Evolutionary conservation across 495 filamentous ascomycete species (phyloP).

Genomic region (Podospora tetraspora): DNA sequence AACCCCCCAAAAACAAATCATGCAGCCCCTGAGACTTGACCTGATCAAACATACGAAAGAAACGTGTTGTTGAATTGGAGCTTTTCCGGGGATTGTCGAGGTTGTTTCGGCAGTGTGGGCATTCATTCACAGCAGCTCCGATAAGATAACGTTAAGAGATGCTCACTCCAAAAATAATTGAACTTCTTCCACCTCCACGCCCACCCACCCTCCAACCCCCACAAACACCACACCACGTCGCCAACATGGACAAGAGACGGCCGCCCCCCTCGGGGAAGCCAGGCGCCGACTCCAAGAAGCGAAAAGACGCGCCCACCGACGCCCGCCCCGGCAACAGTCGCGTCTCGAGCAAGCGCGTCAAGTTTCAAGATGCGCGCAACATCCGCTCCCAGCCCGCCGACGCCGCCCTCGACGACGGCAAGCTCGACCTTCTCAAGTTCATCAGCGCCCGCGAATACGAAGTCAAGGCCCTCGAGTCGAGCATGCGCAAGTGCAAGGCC

Average conservation of each 20-base stretch:
- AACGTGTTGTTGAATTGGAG: neutral
- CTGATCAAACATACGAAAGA: neutral
- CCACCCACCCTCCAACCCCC: neutral
- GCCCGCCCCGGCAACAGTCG: constrained; percentile 3
- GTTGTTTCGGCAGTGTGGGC: neutral
- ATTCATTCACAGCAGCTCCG: neutral
- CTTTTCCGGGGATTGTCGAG: neutral
- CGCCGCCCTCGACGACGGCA: constrained; percentile 68
- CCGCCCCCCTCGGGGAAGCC: neutral
- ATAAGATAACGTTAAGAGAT: constrained; percentile 27
- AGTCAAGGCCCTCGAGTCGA: constrained; percentile 74
- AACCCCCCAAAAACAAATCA: no score
- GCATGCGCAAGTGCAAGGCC: constrained; percentile 67
- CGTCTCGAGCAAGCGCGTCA: constrained; percentile 47
- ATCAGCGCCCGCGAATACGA: constrained; percentile 79
- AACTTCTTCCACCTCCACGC: neutral
- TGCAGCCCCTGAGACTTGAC: neutral
- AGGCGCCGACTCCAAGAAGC: constrained; percentile 10
- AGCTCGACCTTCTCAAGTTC: constrained; percentile 76
- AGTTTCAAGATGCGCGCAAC: constrained; percentile 61
- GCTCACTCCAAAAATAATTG: constrained; percentile 17
- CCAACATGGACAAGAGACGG: constrained; percentile 14
- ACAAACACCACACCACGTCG: neutral
- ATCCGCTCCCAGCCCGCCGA: constrained; percentile 68
- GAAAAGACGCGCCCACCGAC: constrained; percentile 16